Evolutionary conservation across 2,329 filamentous ascomycete species (phyloP), one percentile per base, ranked within the genome.

Genomic region (Penicillium capsulatum): DNA sequence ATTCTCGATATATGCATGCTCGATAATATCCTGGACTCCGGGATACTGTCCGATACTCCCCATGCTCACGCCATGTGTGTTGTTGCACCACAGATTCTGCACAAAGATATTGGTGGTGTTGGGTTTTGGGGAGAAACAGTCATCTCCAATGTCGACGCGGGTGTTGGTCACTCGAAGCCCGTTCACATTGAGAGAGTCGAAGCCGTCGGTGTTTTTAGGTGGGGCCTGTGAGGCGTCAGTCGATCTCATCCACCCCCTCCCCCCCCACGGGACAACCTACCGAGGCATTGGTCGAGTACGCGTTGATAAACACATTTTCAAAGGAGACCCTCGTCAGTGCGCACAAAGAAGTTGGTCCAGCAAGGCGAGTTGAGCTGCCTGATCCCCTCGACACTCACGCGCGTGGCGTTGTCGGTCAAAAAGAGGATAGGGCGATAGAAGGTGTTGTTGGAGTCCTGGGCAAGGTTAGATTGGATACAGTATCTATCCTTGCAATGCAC

Each of bases 201-300:
- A 80, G 29, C 79, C 79, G 45, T 82, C 78, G 0, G 76, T 80
- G 57, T 82, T 81, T n/a, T n/a, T n/a, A n/a, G n/a, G n/a, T n/a
- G n/a, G n/a, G n/a, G n/a, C n/a, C n/a, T n/a, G n/a, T n/a, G n/a
- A n/a, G n/a, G n/a, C n/a, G n/a, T n/a, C n/a, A n/a, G n/a, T n/a
- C n/a, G n/a, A n/a, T n/a, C n/a, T n/a, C n/a, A n/a, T n/a, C n/a
- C n/a, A n/a, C n/a, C n/a, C n/a, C n/a, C n/a, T n/a, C n/a, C n/a
- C n/a, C n/a, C n/a, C n/a, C n/a, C n/a, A n/a, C n/a, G n/a, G n/a
- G n/a, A n/a, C n/a, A n/a, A n/a, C n/a, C n/a, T 47, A 57, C 64
- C 15, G 68, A 64, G 31, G 53, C 60, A 40, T 72, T 74, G 11
- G 63, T 72, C n/a, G 75, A 79, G 13, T 68, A 63, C 0, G 75